phyloP scores from a whole-genome alignment of 257 asterid genomes.

The Capsicum rhomboideum region DNA sequence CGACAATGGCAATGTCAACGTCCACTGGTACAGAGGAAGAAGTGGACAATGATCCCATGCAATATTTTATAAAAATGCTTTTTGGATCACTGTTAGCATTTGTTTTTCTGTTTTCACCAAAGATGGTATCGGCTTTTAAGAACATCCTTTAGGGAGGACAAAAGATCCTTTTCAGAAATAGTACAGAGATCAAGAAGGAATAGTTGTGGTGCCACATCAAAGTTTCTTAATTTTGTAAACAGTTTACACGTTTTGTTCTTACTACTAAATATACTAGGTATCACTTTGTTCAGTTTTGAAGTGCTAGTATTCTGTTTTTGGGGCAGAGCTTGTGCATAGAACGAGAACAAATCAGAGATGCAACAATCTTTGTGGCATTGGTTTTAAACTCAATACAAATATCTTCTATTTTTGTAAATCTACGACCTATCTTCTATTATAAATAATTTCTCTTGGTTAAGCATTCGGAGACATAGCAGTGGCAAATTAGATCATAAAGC shows the following conservation, averaged over 20 bases:
- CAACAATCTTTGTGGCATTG: background rate
- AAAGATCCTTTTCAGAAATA: background rate
- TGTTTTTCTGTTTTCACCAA: conserved; percentile 58
- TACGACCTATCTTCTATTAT: too few species aligned
- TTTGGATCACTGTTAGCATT: conserved; percentile 81
- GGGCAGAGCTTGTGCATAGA: background rate
- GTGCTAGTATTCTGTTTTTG: background rate
- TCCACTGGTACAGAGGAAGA: conserved; percentile 25
- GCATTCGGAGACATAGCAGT: background rate
- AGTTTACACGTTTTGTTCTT: background rate
- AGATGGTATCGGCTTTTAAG: conserved; percentile 34
- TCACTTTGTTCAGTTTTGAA: background rate
- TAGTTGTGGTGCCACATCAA: background rate
- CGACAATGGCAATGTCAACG: conserved; percentile 54
- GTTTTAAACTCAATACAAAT: background rate
- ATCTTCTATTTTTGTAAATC: background rate
- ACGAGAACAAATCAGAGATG: background rate
- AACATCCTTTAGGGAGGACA: conserved; percentile 10
- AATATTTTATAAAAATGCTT: conserved; percentile 37
- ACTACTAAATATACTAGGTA: background rate
- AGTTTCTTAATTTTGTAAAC: background rate
- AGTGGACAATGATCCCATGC: conserved; percentile 28
- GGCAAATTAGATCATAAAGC: background rate
- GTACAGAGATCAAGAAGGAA: background rate
- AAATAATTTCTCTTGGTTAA: background rate